Base-by-base conservation (phyloP, 164 flowering plant species). In the Vitis rupestris region DNA sequence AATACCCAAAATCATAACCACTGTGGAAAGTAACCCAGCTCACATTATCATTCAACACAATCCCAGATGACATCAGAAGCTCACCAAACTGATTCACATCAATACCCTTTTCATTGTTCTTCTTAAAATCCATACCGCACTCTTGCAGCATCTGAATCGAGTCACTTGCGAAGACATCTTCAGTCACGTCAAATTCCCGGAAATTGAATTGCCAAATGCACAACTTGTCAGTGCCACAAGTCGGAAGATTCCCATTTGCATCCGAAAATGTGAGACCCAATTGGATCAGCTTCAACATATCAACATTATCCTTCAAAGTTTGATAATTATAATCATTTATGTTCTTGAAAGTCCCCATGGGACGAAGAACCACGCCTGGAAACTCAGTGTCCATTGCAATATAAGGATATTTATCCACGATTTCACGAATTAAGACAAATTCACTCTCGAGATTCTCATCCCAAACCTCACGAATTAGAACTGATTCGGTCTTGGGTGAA, bases 381-480 rank as follows among this genome's bases (percentile, higher is more conserved):
- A 82, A 86, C 76, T 86, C 87, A 1, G 87, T 82, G 52, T 84
- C 89, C 87, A 86, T 86, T 1, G 85, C 87, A 2, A 84, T 67
- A 68, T 79, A 82, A 23, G 65, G 78, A 58, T 14, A 84, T 29
- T 70, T 65, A 50, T 80, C 85, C 50, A 82, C 87, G 54, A 84
- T 71, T 37, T 74, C 81, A 15, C 82, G 79, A 62, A 84, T 84
- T 68, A 84, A 51, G 12, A 63, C 80, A 53, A 84, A 77, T 59
- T 84, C 87, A 3, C 59, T 65, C 13, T 78, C 87, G 0, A 84
- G 76, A 74, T 84, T 84, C 61, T 82, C 77, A 48, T 70, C 63
- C 87, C 87, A 84, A 2, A 84, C 87, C 70, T 84, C 87, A 0
- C 87, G 76, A 50, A 82, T 84, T 9, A 73, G 71, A 60, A 84